Evolutionary conservation across 805 yeast genomes (phyloP), one percentile per base, ranked within the genome.

Genomic region (Torulaspora franciscae): DNA sequence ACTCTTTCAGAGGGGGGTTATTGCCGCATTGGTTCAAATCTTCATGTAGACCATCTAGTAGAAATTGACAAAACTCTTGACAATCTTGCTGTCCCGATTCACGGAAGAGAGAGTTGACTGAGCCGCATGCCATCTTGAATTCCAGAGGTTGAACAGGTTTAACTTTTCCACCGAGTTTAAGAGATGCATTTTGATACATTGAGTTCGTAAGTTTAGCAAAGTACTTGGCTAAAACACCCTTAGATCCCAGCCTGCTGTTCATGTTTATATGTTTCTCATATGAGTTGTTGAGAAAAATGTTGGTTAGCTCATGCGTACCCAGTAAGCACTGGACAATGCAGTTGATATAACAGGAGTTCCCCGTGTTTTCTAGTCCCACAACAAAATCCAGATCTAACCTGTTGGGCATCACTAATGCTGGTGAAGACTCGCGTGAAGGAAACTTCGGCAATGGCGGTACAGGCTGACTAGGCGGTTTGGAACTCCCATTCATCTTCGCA

Each of bases 331-430:
- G 98, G n/a, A 90, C 64, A 3, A 85, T 74, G 53, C 95, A 84
- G 65, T 90, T 90, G 89, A 90, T 84, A 64, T 90, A 90, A 63
- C 97, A 90, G 0, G 95, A 85, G 57, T 91, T 91, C 2, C 96
- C 96, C 49, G 90, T 69, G 61, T 90, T 90, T 10, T 73, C 70
- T 5, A 90, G 69, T 0, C 98, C 97, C 0, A 89, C 80, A 14
- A 79, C 69, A 41, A 80, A 74, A 45, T 70, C 66, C 23, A 62
- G 33, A 26, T 55, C 57, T 27, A 42, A 38, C 25, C 40, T 42
- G 17, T 45, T 43, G 24, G 40, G 23, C 9, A 29, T 41, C 7
- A 33, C 17, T n/a, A 29, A 26, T n/a, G 50, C 36, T 4, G 40
- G 29, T 5, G 40, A 37, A 9, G 41, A 24, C 11, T 32, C 37